Base-by-base conservation (phyloP, 495 filamentous ascomycete genomes). In the Penicillium riverlandense region DNA sequence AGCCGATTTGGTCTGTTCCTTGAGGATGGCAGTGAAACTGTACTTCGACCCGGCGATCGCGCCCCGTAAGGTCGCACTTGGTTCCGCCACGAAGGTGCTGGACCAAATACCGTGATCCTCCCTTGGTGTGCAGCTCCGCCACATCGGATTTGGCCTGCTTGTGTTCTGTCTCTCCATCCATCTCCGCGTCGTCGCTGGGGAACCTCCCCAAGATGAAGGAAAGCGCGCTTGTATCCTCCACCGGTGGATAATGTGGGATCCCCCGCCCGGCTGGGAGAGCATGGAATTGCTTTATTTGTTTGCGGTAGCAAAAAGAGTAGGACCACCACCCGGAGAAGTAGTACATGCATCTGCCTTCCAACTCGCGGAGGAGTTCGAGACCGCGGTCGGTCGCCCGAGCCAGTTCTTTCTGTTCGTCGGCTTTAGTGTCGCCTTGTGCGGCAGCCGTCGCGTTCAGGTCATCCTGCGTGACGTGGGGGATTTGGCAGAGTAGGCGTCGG, bases 251-350 rank as follows among this genome's bases (percentile, higher is more conserved):
- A 12, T 76, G 72, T 4, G 87, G 80, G 1, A 80, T 75, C 6
- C 82, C 83, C 55, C 75, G 65, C 46, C 78, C 68, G 40, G 78
- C 65, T 0, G 90, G 79, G 40, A 89, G 68, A 41, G 86, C 86
- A 66, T 97, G 92, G 64, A 95, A 98, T 60, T 98, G 92, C 49
- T 85, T 86, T 29, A 98, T 82, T 43, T 86, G 79, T 35, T 79
- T 74, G 55, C 86, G 85, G 69, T 96, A 95, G 70, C 92, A 98
- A 67, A 95, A 97, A 29, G 80, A 83, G 61, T 98, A 98, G 43
- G 84, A 89, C 92, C 92, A 98, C 92, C 92, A 98, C 4, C 91
- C 92, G 1, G 79, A 84, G 37, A 88, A 74, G 63, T 85, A 96
- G 66, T 95, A 96, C 49, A 98, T 76, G 68, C 92, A 98, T 34